Base-by-base conservation (phyloP, 192 early-diverging fungal species). In the Coemansia sp. region DNA sequence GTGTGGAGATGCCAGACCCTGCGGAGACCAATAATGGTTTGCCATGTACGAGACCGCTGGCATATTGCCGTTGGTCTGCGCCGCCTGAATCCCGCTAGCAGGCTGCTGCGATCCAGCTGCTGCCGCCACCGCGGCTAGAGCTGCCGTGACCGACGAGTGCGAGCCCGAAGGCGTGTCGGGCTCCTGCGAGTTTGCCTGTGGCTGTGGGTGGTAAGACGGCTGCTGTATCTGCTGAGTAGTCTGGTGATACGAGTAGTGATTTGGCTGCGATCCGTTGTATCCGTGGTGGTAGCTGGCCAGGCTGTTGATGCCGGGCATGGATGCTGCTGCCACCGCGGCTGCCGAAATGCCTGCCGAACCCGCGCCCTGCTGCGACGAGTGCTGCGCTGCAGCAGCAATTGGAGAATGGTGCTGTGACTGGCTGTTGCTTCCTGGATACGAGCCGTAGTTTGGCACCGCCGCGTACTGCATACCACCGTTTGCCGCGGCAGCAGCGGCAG, bases 391-490 rank as follows among this genome's bases (percentile, higher is more conserved):
- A 40, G 52, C 48, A 28, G 72, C 33, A 33, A 69, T 75, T 1
- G 72, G 72, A 57, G 72, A 76, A 63, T 76, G 72, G 59, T 76
- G 72, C 53, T 76, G 72, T 50, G 72, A 76, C 59, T 76, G 72
- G 55, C 53, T 69, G 47, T 46, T 70, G 59, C 72, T 76, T 43
- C 55, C 62, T 11, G 72, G 72, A 11, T 76, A 76, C 37, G 72
- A 76, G 5, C 59, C 50, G 52, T 76, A 76, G 13, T 67, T 63
- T 6, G 72, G 61, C 6, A 76, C 66, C 0, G 66, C 35, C 21
- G 58, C 48, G 35, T 72, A 72, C 43, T 49, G 47, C 63, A 72
- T 60, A 50, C 23, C 41, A 12, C 60, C 56, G 40, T 49, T 61
- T 0, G 67, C 55, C 10, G 59, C 59, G 16, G 59, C 49, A 11